A percentile compares a stretch with the other conserved stretches of the same genome.
Conservation (phyloP, 129 eudicot genomes). For the Calendula officinalis region DNA sequence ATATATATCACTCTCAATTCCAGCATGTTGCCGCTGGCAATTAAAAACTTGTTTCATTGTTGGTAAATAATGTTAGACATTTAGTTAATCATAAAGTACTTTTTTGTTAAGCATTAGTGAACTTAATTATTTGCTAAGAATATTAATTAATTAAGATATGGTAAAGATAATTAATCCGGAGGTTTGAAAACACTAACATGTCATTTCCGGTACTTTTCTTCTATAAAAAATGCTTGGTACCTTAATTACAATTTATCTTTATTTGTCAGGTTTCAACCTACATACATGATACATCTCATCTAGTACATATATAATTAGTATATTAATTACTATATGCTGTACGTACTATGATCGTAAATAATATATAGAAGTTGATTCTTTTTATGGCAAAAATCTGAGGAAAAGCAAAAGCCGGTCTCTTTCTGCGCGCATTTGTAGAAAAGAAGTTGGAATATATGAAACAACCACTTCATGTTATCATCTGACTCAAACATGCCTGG, state of each 20-base stretch:
- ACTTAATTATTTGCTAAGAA: too few relatives aligned
- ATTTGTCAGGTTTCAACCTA: conserved; percentile 6
- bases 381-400: conserved; percentile 33
- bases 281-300: neutral
- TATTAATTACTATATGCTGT: neutral
- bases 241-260: neutral
- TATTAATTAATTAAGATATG: too few relatives aligned
- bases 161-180: too few relatives aligned
- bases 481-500: conserved; percentile 33
- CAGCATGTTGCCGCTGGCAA: neutral
- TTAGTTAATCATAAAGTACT: too few relatives aligned
- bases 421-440: conserved; percentile 29
- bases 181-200: too few relatives aligned
- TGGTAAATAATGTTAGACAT: too few relatives aligned
- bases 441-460: conserved; percentile 46
- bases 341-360: conserved; percentile 13
- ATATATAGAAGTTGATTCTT: conserved; percentile 32
- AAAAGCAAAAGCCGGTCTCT: conserved; percentile 38
- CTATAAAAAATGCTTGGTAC: neutral
- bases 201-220: too few relatives aligned
- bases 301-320: neutral
- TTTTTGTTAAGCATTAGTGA: too few relatives aligned
- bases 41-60: too few relatives aligned
- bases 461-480: conserved; percentile 33
- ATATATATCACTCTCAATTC: neutral